Conservation (phyloP, 2,329 filamentous ascomycete genomes). For the Colletotrichum falcatum region DNA sequence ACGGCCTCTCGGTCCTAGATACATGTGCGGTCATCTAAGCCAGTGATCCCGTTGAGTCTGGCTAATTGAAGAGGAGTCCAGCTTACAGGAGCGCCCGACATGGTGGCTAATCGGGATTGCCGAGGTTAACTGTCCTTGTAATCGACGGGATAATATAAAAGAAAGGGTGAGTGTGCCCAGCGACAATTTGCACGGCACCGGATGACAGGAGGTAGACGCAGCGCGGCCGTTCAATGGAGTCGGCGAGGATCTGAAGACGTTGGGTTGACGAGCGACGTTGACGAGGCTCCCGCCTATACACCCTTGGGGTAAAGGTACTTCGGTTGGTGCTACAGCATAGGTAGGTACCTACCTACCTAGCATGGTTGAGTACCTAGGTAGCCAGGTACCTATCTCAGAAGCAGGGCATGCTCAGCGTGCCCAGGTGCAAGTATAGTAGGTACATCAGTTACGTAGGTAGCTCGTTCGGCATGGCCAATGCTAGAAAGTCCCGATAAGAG, state of each 20-base stretch:
- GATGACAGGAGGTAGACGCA: neutral
- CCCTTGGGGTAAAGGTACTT: neutral
- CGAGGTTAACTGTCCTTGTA: neutral
- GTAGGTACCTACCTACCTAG: too few species aligned
- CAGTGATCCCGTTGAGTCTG: neutral
- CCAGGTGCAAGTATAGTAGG: neutral
- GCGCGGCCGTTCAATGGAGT: neutral
- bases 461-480: neutral
- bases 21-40: conserved; percentile 12
- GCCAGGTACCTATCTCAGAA: conserved; percentile 10
- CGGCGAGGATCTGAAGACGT: conserved; percentile 14
- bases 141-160: neutral
- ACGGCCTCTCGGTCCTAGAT: conserved; percentile 90
- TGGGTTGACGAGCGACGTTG: neutral
- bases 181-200: neutral
- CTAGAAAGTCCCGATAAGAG: neutral
- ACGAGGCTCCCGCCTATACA: neutral
- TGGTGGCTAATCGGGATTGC: conserved; percentile 36
- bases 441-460: neutral
- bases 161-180: neutral
- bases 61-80: neutral
- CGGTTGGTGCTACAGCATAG: neutral
- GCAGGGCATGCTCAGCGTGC: neutral
- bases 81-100: conserved; percentile 57
- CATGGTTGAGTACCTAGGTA: neutral